These are phyloP conservation scores for Triangularia setosa DNA, from an alignment of 2,329 filamentous ascomycete species.

Conservation along the genomic window DNA sequence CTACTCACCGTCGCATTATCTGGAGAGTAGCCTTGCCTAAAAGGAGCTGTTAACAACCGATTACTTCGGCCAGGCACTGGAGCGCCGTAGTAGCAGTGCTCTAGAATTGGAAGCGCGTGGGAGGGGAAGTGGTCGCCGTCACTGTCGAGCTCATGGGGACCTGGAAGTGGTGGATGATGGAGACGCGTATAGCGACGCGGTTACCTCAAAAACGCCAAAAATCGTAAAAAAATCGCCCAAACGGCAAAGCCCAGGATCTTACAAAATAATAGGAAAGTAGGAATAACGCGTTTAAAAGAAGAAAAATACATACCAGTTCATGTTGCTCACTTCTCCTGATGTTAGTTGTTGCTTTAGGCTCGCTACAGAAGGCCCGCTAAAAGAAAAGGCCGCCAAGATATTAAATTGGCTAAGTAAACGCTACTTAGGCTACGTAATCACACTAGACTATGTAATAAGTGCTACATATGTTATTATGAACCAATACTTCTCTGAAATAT, in stretches of 20 bases:
- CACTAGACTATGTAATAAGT: not conserved
- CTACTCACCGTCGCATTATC: not conserved
- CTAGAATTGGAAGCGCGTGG: not conserved
- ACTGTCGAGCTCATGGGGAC: constrained; percentile 10
- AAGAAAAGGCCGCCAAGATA: not conserved
- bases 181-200: not conserved
- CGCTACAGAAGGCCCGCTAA: not conserved
- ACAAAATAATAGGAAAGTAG: not conserved
- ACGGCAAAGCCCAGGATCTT: not conserved
- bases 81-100: not conserved
- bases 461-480: no score
- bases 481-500: no score
- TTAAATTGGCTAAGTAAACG: not conserved
- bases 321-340: not conserved
- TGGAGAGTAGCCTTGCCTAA: not conserved
- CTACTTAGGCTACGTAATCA: not conserved
- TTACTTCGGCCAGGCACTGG: not conserved
- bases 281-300: not conserved
- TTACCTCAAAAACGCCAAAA: not conserved
- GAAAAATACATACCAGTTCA: not conserved
- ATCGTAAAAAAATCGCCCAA: not conserved
- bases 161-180: not conserved
- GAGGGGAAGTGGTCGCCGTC: constrained; percentile 4
- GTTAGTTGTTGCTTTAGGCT: not conserved
- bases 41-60: constrained; percentile 5